Percentiles rank a stretch among this genome's conserved stretches.
Evolutionary conservation across 2,329 filamentous ascomycete species (phyloP).

Genomic region (Diplodia intermedia): DNA sequence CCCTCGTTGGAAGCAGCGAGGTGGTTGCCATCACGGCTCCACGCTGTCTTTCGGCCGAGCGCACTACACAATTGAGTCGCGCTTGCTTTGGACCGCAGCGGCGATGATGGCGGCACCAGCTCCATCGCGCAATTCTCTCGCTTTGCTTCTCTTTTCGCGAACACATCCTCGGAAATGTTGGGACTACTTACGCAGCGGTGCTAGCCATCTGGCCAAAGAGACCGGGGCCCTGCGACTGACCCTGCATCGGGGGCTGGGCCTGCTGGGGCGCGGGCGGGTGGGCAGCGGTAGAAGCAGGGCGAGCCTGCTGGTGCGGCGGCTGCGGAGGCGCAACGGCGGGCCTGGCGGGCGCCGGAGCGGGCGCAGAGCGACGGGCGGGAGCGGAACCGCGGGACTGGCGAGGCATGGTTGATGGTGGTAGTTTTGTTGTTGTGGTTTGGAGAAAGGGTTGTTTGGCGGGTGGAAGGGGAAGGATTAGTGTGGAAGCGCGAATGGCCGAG

Average conservation of each 20-base stretch:
- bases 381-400: slow-evolving; percentile 57
- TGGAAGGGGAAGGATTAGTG: slow-evolving; percentile 5
- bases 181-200: slow-evolving; percentile 85
- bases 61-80: not conserved
- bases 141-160: not conserved
- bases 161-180: not conserved
- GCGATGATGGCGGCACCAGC: not conserved
- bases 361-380: slow-evolving; percentile 52
- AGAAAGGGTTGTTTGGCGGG: not conserved
- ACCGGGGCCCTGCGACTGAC: slow-evolving; percentile 71
- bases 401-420: slow-evolving; percentile 48
- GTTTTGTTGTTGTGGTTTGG: not conserved
- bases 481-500: slow-evolving; percentile 13
- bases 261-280: slow-evolving; percentile 54
- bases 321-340: slow-evolving; percentile 68
- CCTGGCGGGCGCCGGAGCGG: slow-evolving; percentile 56
- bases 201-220: slow-evolving; percentile 97
- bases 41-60: not conserved
- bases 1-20: not conserved
- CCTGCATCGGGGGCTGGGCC: slow-evolving; percentile 59
- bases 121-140: not conserved
- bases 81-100: not conserved
- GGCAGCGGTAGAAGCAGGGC: slow-evolving; percentile 73
- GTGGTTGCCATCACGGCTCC: not conserved
- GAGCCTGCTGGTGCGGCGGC: slow-evolving; percentile 61